A percentile compares a stretch with the other conserved stretches of the same genome.
Conservation (phyloP, 371 early-diverging fungal species). For the Parasitella parasitica region DNA sequence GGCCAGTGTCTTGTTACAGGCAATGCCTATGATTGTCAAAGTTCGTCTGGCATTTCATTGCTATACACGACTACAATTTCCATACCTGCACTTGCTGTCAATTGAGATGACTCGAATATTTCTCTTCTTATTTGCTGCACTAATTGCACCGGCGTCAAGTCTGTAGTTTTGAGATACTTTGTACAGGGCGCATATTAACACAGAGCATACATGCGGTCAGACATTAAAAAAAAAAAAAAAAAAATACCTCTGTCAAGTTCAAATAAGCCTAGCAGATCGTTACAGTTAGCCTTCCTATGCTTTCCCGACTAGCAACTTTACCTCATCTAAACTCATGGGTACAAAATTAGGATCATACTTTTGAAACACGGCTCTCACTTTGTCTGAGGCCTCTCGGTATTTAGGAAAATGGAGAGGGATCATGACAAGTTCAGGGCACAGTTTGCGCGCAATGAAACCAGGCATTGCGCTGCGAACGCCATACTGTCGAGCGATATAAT, state of each 20-base stretch:
- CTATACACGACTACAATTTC: no score
- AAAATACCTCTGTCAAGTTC: slow-evolving; percentile 56
- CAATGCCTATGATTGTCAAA: slow-evolving; percentile 42
- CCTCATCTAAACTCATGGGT: slow-evolving; percentile 66
- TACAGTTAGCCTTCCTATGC: no score
- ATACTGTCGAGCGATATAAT: slow-evolving; percentile 64
- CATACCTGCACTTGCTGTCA: slow-evolving; percentile 69
- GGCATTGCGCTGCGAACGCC: slow-evolving; percentile 76
- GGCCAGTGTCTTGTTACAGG: slow-evolving; percentile 58
- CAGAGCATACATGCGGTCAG: not conserved
- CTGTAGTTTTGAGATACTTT: slow-evolving; percentile 38
- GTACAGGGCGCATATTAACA: not conserved
- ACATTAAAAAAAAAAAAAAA: not conserved
- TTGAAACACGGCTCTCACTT: slow-evolving; percentile 48
- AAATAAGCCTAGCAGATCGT: slow-evolving; percentile 61
- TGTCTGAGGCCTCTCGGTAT: slow-evolving; percentile 48
- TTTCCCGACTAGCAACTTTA: not conserved
- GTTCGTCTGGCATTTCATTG: no score
- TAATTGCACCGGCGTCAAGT: slow-evolving; percentile 45
- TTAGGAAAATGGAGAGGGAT: slow-evolving; percentile 55
- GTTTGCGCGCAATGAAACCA: slow-evolving; percentile 61
- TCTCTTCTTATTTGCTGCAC: slow-evolving; percentile 56
- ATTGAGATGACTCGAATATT: slow-evolving; percentile 51
- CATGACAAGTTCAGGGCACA: slow-evolving; percentile 65
- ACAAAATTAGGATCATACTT: slow-evolving; percentile 61